These are phyloP conservation scores for Magnusiomyces sp. DNA, from an alignment of 1,139 yeast genomes.

Conservation along the genomic window DNA sequence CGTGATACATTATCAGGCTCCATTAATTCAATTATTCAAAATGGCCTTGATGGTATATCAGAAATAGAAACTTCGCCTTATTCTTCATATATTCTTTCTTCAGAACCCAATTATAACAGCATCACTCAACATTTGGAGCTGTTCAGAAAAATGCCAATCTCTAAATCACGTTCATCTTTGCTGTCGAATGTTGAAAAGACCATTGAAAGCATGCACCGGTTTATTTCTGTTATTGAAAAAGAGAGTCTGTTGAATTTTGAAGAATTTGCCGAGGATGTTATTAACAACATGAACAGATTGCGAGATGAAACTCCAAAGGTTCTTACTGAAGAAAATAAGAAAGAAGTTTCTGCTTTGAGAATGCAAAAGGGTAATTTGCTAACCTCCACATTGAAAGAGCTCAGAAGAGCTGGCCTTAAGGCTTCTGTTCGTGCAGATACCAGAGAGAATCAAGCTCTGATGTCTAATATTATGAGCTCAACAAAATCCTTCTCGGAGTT, in stretches of 20 bases:
- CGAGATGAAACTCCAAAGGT: constrained; percentile 69
- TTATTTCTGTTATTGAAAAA: constrained; percentile 14
- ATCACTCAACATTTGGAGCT: constrained; percentile 13
- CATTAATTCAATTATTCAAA: constrained; percentile 43
- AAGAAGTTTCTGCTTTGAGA: constrained; percentile 60
- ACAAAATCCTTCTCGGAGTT: constrained; percentile 41
- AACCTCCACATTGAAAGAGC: constrained; percentile 66
- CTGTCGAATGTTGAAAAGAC: constrained; percentile 45
- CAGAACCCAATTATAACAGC: constrained; percentile 12
- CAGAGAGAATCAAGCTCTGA: constrained; percentile 50
- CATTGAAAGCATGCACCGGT: constrained; percentile 18
- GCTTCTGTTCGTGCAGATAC: constrained; percentile 58
- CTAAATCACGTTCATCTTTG: constrained; percentile 50
- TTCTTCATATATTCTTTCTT: constrained; percentile 3
- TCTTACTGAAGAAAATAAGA: constrained; percentile 67
- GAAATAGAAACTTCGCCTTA: constrained; percentile 17
- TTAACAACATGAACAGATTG: constrained; percentile 53
- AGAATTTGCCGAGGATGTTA: constrained; percentile 47
- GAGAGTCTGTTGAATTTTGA: constrained; percentile 36
- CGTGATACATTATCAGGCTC: constrained; percentile 52
- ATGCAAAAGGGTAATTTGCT: constrained; percentile 71
- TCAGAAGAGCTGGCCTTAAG: constrained; percentile 68
- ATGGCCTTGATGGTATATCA: constrained; percentile 10
- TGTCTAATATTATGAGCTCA: constrained; percentile 53
- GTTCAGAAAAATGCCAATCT: constrained; percentile 33